phyloP scores from a whole-genome alignment of 1,139 yeast species.

The Pichia sp. region DNA sequence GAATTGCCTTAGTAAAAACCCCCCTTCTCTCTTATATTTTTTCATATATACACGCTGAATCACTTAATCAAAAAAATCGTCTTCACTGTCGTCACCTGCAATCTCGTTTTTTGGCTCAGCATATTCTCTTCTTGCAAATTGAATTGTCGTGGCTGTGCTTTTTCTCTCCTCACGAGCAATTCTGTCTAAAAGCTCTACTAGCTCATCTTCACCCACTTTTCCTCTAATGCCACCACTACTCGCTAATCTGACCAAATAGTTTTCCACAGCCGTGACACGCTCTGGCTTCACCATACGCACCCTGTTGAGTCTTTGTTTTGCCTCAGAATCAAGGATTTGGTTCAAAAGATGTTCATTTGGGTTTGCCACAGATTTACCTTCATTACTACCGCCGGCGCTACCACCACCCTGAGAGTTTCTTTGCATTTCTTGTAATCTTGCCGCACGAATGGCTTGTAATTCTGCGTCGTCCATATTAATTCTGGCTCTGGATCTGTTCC shows the following conservation, averaged over 20 bases:
- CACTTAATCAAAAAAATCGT: conserved; percentile 23
- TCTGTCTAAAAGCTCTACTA: conserved; percentile 77
- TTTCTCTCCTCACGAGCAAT: conserved; percentile 71
- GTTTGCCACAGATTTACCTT: neutral
- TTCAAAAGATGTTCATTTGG: conserved; percentile 14
- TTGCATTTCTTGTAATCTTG: conserved; percentile 78
- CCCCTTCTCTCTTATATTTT: neutral
- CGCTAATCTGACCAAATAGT: conserved; percentile 64
- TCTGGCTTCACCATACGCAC: conserved; percentile 88
- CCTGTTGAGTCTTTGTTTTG: conserved; percentile 81
- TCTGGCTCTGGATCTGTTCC: no score
- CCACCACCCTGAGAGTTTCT: conserved; percentile 32
- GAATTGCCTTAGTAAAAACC: no score
- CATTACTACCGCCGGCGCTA: neutral
- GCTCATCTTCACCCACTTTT: conserved; percentile 68
- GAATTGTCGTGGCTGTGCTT: conserved; percentile 53
- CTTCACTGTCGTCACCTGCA: conserved; percentile 22
- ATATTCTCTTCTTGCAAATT: conserved; percentile 36
- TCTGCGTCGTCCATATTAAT: conserved; percentile 68
- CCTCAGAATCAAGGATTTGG: conserved; percentile 59
- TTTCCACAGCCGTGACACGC: conserved; percentile 85
- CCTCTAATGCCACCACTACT: conserved; percentile 69
- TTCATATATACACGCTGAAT: no score
- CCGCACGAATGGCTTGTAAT: conserved; percentile 80
- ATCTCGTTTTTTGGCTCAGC: conserved; percentile 2